Base-by-base conservation (phyloP, 148 eudicot genomes). In the Spergularia marina region DNA sequence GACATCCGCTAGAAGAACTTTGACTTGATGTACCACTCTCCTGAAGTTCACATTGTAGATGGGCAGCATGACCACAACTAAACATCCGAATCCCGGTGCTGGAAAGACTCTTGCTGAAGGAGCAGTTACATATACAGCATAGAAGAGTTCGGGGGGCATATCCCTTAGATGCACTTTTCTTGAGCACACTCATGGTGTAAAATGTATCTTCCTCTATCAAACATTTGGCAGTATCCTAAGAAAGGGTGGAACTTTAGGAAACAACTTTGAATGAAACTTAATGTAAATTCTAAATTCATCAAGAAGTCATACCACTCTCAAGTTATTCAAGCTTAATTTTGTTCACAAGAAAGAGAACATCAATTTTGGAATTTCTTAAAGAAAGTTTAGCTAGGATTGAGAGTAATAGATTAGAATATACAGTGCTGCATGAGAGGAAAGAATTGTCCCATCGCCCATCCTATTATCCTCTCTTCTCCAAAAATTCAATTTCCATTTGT, bases 141-240 rank as follows among this genome's bases (percentile, higher is more conserved):
- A 79, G 71, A 17, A 85, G 86, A 87, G 79, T 88, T 77, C 83
- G 77, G 34, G 96, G 96, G 44, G 92, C 89, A 82, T 87, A 90
- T 4, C 94, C 98, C 81, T 87, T 96, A 77, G 96, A 89, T 59
- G 96, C 98, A 25, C 94, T 97, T 80, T 86, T 91, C 83, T 79
- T 90, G 40, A 94, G 94, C 69, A 89, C 70, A 76, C 86, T 94
- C 96, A 92, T 83, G 71, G 91, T 89, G 66, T 91, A 92, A 78
- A 85, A 91, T 51, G 94, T 89, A 84, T 94, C 98, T 79, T 91
- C 94, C 82, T 94, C 97, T 69, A 94, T 92, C 85, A 94, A 81
- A 68, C 90, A 89, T 81, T 85, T 91, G 44, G 98, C 98, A 74
- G 97, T 89, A 78, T 94, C 98, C 98, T 94, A 76, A 77, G 62